phyloP scores from a whole-genome alignment of 1,284 basidiomycete species.

The Sutorius eximius region DNA sequence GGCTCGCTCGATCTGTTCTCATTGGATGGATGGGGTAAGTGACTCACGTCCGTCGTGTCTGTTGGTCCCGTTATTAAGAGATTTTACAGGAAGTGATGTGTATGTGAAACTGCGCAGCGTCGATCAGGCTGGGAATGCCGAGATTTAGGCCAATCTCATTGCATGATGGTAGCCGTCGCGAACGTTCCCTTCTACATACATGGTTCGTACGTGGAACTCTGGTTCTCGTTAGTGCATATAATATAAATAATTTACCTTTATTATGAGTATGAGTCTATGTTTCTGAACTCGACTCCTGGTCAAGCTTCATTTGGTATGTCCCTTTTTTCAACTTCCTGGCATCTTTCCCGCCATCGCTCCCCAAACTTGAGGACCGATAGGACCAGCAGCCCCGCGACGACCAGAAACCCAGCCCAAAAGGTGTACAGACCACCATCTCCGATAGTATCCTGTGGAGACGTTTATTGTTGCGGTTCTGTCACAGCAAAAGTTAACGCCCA shows the following conservation, averaged over 20 bases:
- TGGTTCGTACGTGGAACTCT: background rate
- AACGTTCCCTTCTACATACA: background rate
- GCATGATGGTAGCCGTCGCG: background rate
- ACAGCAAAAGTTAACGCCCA: constrained; percentile 18
- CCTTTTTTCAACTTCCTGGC: constrained; percentile 36
- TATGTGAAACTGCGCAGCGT: constrained; percentile 73
- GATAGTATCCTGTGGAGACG: constrained; percentile 41
- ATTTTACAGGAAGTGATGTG: constrained; percentile 63
- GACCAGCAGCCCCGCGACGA: constrained; percentile 50
- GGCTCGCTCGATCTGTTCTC: constrained; percentile 76
- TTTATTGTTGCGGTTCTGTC: background rate
- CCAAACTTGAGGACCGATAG: constrained; percentile 52
- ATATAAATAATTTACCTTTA: constrained; percentile 19
- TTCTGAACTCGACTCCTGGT: background rate
- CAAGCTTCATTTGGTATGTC: background rate
- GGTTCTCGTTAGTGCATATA: constrained; percentile 1
- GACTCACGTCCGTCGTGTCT: background rate
- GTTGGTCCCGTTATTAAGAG: constrained; percentile 2
- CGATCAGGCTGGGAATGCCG: constrained; percentile 62
- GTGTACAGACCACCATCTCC: constrained; percentile 78
- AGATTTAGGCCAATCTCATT: constrained; percentile 24
- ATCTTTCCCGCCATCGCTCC: constrained; percentile 42
- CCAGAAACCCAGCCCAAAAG: constrained; percentile 64
- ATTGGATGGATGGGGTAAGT: constrained; percentile 78
- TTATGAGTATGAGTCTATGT: background rate